These are phyloP conservation scores for Ilyonectria sp. DNA, from an alignment of 2,329 filamentous ascomycete species.

Conservation along the genomic window DNA sequence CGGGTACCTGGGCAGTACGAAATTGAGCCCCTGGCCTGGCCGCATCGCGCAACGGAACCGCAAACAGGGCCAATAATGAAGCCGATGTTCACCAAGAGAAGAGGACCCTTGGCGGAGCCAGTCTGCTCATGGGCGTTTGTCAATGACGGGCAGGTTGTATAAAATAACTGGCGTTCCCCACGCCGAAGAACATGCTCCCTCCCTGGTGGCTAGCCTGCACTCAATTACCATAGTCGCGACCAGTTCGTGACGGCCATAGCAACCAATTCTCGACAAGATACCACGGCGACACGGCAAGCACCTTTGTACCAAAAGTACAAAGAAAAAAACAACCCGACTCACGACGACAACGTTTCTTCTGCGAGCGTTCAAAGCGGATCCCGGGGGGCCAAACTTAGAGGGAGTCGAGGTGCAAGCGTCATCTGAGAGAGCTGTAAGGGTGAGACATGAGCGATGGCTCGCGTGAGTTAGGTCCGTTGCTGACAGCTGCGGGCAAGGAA, in stretches of 20 bases:
- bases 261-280: neutral
- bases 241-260: conserved; percentile 8
- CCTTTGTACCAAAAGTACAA: neutral
- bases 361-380: conserved; percentile 31
- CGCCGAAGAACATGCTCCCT: conserved; percentile 17
- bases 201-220: conserved; percentile 4
- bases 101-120: conserved; percentile 35
- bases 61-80: conserved; percentile 34
- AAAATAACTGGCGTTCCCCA: conserved; percentile 43
- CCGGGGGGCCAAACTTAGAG: conserved; percentile 28
- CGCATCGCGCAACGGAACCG: conserved; percentile 35
- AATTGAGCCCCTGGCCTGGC: conserved; percentile 31
- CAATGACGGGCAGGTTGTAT: conserved; percentile 36
- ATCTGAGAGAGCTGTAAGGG: conserved; percentile 34
- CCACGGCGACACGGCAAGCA: neutral
- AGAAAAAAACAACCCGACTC: neutral
- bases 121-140: conserved; percentile 27
- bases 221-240: neutral
- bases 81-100: conserved; percentile 31
- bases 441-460: conserved; percentile 41
- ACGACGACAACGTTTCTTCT: conserved; percentile 30
- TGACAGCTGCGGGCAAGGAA: conserved; percentile 36
- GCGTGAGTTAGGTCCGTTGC: conserved; percentile 29
- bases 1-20: conserved; percentile 40
- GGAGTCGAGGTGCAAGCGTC: conserved; percentile 30